These are phyloP conservation scores for Arctostaphylos glauca DNA, from an alignment of 148 eudicot species.

Conservation along the genomic window DNA sequence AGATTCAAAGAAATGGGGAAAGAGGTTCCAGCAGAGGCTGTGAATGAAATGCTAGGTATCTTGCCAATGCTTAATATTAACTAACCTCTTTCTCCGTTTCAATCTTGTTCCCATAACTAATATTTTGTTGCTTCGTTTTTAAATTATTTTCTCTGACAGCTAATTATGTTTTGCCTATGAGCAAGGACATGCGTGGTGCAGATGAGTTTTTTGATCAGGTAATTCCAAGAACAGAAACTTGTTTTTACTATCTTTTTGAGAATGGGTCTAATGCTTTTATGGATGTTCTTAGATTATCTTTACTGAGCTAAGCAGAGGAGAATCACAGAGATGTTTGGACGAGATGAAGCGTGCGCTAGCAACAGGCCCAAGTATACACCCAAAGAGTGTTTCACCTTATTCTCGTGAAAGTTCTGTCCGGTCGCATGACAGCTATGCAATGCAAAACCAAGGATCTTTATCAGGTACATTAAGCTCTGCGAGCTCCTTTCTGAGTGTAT, in stretches of 20 bases:
- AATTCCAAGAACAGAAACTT: not conserved
- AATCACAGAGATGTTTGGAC: conserved; percentile 42
- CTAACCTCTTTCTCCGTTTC: not conserved
- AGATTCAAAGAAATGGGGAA: conserved; percentile 63
- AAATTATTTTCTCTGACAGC: conserved; percentile 34
- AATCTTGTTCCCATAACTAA: not conserved
- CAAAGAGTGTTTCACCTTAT: conserved; percentile 24
- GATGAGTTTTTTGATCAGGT: conserved; percentile 75
- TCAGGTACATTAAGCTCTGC: conserved; percentile 16
- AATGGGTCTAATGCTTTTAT: conserved; percentile 12
- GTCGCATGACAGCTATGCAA: conserved; percentile 18
- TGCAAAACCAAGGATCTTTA: conserved; percentile 13
- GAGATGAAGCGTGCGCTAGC: conserved; percentile 39
- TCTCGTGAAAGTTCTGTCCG: conserved; percentile 26
- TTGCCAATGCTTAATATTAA: not conserved
- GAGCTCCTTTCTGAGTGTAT: not conserved
- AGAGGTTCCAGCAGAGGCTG: conserved; percentile 55
- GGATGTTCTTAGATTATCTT: conserved; percentile 36
- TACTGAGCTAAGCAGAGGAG: conserved; percentile 42
- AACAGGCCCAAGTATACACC: not conserved
- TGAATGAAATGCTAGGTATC: conserved; percentile 60
- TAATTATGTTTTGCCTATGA: conserved; percentile 57
- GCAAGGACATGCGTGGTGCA: conserved; percentile 52
- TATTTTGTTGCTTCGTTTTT: not conserved
- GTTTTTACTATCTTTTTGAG: not conserved